A percentile compares a stretch with the other conserved stretches of the same genome.
phyloP scores from a whole-genome alignment of 345 rosid species.

The Alliaria petiolata region DNA sequence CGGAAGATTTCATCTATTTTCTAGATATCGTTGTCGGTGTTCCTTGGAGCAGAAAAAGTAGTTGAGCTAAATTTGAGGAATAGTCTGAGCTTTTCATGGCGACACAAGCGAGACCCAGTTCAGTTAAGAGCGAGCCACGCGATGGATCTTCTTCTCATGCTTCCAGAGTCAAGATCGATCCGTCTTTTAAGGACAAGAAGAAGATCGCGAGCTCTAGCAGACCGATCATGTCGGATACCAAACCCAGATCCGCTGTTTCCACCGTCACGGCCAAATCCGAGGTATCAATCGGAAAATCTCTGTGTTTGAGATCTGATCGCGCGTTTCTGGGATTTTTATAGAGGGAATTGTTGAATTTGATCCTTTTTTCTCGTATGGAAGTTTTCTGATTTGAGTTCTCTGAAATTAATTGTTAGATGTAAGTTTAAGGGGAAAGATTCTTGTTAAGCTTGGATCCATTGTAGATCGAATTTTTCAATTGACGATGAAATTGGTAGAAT shows the following conservation, averaged over 20 bases:
- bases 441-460: background rate
- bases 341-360: background rate
- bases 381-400: slow-evolving; percentile 1
- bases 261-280: slow-evolving; percentile 42
- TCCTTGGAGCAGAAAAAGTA: background rate
- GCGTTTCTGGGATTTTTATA: background rate
- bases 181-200: slow-evolving; percentile 44
- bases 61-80: slow-evolving; percentile 11
- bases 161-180: slow-evolving; percentile 36
- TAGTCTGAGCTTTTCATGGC: slow-evolving; percentile 34
- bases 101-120: slow-evolving; percentile 43
- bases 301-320: background rate
- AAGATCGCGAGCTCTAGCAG: slow-evolving; percentile 50
- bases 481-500: background rate
- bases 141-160: slow-evolving; percentile 45
- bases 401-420: background rate
- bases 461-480: background rate
- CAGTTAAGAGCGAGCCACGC: slow-evolving; percentile 46
- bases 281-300: slow-evolving; percentile 38
- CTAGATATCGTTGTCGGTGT: background rate
- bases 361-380: background rate
- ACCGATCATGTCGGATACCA: slow-evolving; percentile 38
- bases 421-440: background rate
- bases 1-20: background rate
- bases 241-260: slow-evolving; percentile 42